Base-by-base conservation (phyloP, 2,329 filamentous ascomycete genomes). In the Aspergillus calidoustus region DNA sequence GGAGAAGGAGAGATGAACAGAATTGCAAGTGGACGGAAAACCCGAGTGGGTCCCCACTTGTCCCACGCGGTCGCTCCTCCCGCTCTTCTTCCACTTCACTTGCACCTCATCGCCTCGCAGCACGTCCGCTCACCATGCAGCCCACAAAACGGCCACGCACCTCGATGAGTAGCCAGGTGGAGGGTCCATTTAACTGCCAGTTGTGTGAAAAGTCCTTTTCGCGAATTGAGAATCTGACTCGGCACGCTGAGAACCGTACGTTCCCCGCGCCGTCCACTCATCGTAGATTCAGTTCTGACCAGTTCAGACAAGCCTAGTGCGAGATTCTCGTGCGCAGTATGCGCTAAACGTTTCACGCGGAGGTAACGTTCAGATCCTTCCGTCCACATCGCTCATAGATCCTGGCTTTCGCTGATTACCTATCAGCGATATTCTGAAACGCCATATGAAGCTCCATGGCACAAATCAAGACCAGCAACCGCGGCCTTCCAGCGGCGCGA, bases 211-310 rank as follows among this genome's bases (percentile, higher is more conserved):
- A 56, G 57, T 44, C 47, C 13, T 63, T 63, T 56, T 55, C 60
- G 17, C 49, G 60, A n/a, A 22, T 63, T 25, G 60, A 63, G 55
- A 63, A 63, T 38, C 46, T 63, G 31, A 60, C 57, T 30, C 60
- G 60, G 8, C 60, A 63, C 31, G 51, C 60, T 6, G 51, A 63
- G 25, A 63, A 60, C 44, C 60, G 60, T 63, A 57, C 9, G 60
- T 38, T 7, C 7, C 25, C 17, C 17, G 8, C 5, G 8, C 11
- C 15, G 5, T n/a, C 25, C n/a, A 17, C 15, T 55, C 15, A 8
- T 9, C 13, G 31, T 19, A 23, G 11, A 47, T 19, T 19, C 28
- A 7, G 25, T 30, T 22, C 4, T 49, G 23, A 8, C 47, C 8
- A 19, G 22, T 25, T 19, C 43, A 63, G 60, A 63, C 34, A 60